These are phyloP conservation scores for Dactylellina leptospora DNA, from an alignment of 2,329 filamentous ascomycete genomes.

Conservation along the genomic window DNA sequence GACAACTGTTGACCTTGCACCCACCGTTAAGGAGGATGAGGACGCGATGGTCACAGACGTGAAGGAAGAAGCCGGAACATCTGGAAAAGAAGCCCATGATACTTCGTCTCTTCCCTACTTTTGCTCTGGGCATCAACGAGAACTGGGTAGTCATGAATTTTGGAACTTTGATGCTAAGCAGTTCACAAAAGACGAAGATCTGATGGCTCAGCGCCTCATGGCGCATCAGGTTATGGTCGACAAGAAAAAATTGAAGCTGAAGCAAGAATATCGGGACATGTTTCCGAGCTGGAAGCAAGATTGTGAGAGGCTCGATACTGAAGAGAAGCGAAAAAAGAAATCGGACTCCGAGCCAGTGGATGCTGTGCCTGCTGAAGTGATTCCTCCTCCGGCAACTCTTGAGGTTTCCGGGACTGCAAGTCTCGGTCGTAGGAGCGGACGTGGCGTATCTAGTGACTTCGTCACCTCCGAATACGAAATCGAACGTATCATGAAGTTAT, in stretches of 20 bases:
- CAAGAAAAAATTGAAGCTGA: conserved; percentile 53
- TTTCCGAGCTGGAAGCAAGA: conserved; percentile 54
- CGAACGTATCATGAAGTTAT: conserved; percentile 56
- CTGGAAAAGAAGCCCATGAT: conserved; percentile 35
- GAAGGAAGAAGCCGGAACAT: conserved; percentile 30
- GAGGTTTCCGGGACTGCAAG: conserved; percentile 53
- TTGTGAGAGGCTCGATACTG: conserved; percentile 56
- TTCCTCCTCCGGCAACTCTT: conserved; percentile 39
- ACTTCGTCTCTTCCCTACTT: conserved; percentile 55
- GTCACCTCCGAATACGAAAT: conserved; percentile 57
- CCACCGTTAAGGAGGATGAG: conserved; percentile 54
- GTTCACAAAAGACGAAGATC: conserved; percentile 53
- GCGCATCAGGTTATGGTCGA: conserved; percentile 34
- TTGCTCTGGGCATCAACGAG: conserved; percentile 53
- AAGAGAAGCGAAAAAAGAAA: conserved; percentile 57
- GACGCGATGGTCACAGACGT: conserved; percentile 53
- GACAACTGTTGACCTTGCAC: conserved; percentile 36
- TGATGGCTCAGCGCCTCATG: conserved; percentile 53
- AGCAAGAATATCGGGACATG: conserved; percentile 55
- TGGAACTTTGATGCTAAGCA: conserved; percentile 54
- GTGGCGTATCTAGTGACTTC: conserved; percentile 55
- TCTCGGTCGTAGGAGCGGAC: conserved; percentile 55
- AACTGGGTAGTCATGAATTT: conserved; percentile 55
- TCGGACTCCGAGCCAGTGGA: conserved; percentile 55
- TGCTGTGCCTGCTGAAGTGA: conserved; percentile 48